These are phyloP conservation scores for Phytopythium oedochilum DNA, from an alignment of 352 stramenopile genomes.

Conservation along the genomic window DNA sequence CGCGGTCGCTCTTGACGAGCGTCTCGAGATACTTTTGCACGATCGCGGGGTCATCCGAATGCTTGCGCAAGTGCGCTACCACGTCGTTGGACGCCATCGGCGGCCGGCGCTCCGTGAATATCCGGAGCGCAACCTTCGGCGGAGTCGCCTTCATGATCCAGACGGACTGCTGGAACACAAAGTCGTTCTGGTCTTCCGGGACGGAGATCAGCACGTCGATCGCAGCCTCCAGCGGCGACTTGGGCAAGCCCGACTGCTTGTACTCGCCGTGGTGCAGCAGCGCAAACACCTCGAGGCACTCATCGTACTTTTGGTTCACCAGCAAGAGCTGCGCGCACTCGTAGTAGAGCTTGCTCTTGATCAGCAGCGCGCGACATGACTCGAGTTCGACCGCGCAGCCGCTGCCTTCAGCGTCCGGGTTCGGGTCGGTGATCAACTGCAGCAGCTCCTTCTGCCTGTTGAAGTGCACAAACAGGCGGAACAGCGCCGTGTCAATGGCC, in stretches of 20 bases:
- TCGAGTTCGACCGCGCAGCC: slow-evolving; percentile 61
- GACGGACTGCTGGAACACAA: slow-evolving; percentile 87
- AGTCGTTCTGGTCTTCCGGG: slow-evolving; percentile 66
- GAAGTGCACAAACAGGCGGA: slow-evolving; percentile 76
- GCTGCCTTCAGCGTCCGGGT: slow-evolving; percentile 41
- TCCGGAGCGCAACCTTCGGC: slow-evolving; percentile 71
- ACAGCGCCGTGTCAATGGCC: slow-evolving; percentile 82
- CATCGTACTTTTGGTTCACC: slow-evolving; percentile 59
- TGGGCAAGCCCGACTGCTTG: slow-evolving; percentile 82
- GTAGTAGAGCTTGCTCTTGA: slow-evolving; percentile 79
- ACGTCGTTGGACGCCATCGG: slow-evolving; percentile 75
- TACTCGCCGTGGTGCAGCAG: slow-evolving; percentile 73
- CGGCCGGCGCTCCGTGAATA: slow-evolving; percentile 76
- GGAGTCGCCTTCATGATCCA: slow-evolving; percentile 80
- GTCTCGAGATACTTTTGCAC: slow-evolving; percentile 83
- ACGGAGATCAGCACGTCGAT: slow-evolving; percentile 86
- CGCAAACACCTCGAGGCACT: slow-evolving; percentile 81
- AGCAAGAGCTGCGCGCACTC: slow-evolving; percentile 67
- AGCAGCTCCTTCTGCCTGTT: slow-evolving; percentile 79
- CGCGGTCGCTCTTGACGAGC: slow-evolving; percentile 53
- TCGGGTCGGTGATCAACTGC: slow-evolving; percentile 66
- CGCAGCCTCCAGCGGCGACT: slow-evolving; percentile 83
- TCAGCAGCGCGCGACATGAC: slow-evolving; percentile 56
- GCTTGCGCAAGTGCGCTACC: slow-evolving; percentile 65
- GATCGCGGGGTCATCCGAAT: slow-evolving; percentile 68